phyloP scores from a whole-genome alignment of 1,284 basidiomycete genomes.

The Peniophora sp. region DNA sequence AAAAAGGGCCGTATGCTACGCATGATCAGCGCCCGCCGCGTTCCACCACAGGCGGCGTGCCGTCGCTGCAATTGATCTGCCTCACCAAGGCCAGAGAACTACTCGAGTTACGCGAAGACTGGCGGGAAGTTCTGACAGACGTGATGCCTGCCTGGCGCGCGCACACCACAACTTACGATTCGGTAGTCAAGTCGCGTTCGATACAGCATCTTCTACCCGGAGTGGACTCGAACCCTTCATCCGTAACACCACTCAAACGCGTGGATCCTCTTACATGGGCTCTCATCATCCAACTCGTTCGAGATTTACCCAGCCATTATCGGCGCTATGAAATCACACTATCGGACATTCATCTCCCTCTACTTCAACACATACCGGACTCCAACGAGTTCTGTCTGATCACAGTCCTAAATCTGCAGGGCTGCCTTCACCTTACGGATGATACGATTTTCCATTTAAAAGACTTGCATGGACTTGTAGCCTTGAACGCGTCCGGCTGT shows the following conservation, averaged over 20 bases:
- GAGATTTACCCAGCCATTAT: constrained; percentile 38
- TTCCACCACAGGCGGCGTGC: constrained; percentile 18
- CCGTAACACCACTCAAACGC: constrained; percentile 17
- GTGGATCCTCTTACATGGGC: constrained; percentile 57
- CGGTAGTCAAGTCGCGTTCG: constrained; percentile 15
- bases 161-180: constrained; percentile 21
- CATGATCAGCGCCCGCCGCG: constrained; percentile 14
- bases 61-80: not conserved
- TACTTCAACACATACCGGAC: constrained; percentile 48
- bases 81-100: constrained; percentile 29
- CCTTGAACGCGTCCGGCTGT: constrained; percentile 47
- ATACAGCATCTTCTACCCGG: constrained; percentile 29
- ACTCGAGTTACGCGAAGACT: constrained; percentile 28
- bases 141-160: constrained; percentile 24
- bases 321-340: constrained; percentile 40
- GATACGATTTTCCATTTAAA: constrained; percentile 40
- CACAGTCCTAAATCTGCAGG: constrained; percentile 50
- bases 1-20: constrained; percentile 11
- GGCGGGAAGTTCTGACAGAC: constrained; percentile 28
- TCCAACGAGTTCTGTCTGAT: constrained; percentile 51
- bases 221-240: constrained; percentile 14
- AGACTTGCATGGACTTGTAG: constrained; percentile 42
- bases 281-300: constrained; percentile 48
- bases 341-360: constrained; percentile 40
- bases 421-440: constrained; percentile 47